Conservation (phyloP, 2,329 filamentous ascomycete species). For the Madurella mycetomatis region DNA sequence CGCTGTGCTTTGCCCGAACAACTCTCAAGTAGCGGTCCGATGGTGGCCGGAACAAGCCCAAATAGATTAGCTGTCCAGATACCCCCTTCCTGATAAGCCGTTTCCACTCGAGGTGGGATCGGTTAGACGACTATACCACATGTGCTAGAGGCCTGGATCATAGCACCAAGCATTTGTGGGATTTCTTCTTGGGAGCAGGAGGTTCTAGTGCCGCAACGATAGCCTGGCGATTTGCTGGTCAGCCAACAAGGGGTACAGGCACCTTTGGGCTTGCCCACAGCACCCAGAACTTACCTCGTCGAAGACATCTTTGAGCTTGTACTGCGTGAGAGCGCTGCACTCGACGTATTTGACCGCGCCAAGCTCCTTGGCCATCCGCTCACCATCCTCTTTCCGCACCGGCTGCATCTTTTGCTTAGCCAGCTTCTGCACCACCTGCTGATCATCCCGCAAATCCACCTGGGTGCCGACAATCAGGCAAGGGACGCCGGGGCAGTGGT, state of each 20-base stretch:
- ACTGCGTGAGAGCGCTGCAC: conserved; percentile 96
- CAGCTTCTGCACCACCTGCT: conserved; percentile 82
- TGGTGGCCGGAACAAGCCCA: not conserved
- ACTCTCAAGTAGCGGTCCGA: not conserved
- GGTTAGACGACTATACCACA: conserved; percentile 11
- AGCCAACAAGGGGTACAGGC: conserved; percentile 1
- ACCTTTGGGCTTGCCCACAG: not conserved
- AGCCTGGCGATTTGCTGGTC: conserved; percentile 53
- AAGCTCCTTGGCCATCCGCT: conserved; percentile 95
- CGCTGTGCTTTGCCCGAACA: not conserved
- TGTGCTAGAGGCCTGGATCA: conserved; percentile 39
- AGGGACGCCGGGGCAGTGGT: conserved; percentile 96
- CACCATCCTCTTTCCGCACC: conserved; percentile 86
- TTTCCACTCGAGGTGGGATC: not conserved
- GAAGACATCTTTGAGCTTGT: conserved; percentile 98
- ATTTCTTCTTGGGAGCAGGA: conserved; percentile 73
- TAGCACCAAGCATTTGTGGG: conserved; percentile 65
- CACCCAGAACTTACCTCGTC: conserved; percentile 69
- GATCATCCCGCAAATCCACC: conserved; percentile 89
- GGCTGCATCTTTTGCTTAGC: conserved; percentile 94
- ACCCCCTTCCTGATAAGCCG: not conserved
- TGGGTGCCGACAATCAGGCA: conserved; percentile 98
- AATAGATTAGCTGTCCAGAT: conserved; percentile 17
- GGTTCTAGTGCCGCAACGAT: conserved; percentile 95
- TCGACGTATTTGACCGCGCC: conserved; percentile 98